A percentile compares a stretch with the other conserved stretches of the same genome.
Evolutionary conservation across 768 basidiomycete species (phyloP).

Genomic region (Tricholoma terreum): DNA sequence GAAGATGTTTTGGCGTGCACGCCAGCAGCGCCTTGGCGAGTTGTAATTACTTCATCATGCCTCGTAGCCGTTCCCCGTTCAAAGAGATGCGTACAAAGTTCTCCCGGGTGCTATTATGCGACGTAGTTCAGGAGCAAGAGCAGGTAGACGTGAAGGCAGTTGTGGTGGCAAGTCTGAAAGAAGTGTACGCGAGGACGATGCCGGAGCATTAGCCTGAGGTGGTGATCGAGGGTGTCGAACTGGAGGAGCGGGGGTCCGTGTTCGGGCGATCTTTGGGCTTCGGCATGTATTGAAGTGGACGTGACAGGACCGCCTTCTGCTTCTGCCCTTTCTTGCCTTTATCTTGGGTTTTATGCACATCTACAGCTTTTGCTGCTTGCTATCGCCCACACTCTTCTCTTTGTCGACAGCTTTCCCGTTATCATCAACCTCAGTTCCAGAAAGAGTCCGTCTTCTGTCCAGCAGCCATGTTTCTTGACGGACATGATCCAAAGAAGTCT

Average conservation of each 20-base stretch:
- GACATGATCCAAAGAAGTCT: conserved; percentile 10
- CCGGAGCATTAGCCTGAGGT: conserved; percentile 25
- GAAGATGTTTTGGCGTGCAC: too few relatives aligned
- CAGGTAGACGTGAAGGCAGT: too few relatives aligned
- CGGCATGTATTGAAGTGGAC: not conserved
- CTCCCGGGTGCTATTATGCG: not conserved
- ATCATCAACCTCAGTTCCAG: not conserved
- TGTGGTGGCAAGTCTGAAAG: not conserved
- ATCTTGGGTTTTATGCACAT: too few relatives aligned
- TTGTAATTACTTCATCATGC: not conserved
- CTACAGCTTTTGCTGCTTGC: not conserved
- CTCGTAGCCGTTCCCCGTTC: too few relatives aligned
- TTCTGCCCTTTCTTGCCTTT: not conserved
- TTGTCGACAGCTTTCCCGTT: too few relatives aligned
- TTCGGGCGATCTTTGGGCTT: not conserved
- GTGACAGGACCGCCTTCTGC: not conserved
- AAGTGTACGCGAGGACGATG: conserved; percentile 25
- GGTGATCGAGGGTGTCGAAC: too few relatives aligned
- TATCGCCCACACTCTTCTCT: not conserved
- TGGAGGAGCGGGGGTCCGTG: not conserved
- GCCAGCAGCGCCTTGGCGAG: not conserved
- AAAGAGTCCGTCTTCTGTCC: not conserved
- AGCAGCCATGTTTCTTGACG: not conserved
- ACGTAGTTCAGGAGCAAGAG: not conserved
- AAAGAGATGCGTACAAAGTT: not conserved